Evolutionary conservation across 352 stramenopile species (phyloP).

Genomic region (Sclerospora graminicola): DNA sequence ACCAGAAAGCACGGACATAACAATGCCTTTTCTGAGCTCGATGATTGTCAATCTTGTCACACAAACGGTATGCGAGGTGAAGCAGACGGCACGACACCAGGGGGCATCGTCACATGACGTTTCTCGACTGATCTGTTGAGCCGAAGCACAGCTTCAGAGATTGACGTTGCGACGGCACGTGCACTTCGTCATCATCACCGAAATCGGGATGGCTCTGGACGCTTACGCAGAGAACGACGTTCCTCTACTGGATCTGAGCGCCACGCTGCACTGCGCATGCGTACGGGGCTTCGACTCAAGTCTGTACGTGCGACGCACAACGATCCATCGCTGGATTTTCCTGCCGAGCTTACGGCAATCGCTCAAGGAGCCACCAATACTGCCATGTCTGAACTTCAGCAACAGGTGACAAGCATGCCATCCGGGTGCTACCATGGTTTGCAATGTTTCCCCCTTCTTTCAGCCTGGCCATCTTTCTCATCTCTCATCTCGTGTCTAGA

Average conservation of each 20-base stretch:
- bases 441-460: neutral
- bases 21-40: too few relatives aligned
- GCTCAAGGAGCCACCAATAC: too few relatives aligned
- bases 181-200: slow-evolving; percentile 15
- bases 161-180: slow-evolving; percentile 10
- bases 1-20: too few relatives aligned
- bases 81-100: neutral
- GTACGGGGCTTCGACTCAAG: too few relatives aligned
- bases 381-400: too few relatives aligned
- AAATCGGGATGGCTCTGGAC: slow-evolving; percentile 13
- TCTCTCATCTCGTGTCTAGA: slow-evolving; percentile 27
- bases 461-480: too few relatives aligned
- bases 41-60: slow-evolving; percentile 78
- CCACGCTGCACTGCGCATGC: slow-evolving; percentile 24
- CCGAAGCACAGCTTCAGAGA: too few relatives aligned
- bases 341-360: too few relatives aligned
- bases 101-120: slow-evolving; percentile 12
- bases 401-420: too few relatives aligned
- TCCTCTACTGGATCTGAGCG: slow-evolving; percentile 14
- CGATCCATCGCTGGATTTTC: too few relatives aligned
- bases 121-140: slow-evolving; percentile 8
- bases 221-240: slow-evolving; percentile 9
- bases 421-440: slow-evolving; percentile 77
- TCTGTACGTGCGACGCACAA: too few relatives aligned
- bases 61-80: too few relatives aligned